Conservation (phyloP, 73 alveolate species). For the Stentor coeruleus region DNA sequence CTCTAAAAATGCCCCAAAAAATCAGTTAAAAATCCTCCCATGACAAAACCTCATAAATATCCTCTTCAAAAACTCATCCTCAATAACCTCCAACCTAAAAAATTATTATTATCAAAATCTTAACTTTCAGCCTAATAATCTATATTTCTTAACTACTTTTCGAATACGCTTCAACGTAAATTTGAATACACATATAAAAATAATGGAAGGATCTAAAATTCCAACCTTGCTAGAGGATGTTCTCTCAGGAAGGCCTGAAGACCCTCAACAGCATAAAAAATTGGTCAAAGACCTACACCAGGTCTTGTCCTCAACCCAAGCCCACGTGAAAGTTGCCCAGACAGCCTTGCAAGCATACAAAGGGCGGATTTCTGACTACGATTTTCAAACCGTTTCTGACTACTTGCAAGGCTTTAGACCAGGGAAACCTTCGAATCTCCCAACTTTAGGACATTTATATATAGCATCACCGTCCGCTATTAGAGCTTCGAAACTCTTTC, state of each 20-base stretch:
- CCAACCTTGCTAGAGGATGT: constrained; percentile 11
- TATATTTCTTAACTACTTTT: too few species aligned
- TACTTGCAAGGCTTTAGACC: neutral
- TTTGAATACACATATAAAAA: too few species aligned
- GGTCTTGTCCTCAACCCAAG: neutral
- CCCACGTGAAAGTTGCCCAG: neutral
- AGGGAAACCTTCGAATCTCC: neutral
- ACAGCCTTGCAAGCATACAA: neutral
- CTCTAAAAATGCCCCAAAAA: too few species aligned
- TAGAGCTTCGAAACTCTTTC: neutral
- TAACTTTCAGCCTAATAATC: too few species aligned
- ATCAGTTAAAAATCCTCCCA: too few species aligned
- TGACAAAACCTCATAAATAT: too few species aligned
- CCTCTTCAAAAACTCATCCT: too few species aligned
- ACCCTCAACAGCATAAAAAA: neutral
- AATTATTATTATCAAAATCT: too few species aligned
- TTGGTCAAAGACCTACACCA: neutral
- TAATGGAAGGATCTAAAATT: constrained; percentile 10
- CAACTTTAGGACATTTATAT: neutral
- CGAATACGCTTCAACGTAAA: neutral
- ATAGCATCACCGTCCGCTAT: neutral
- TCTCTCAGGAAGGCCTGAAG: constrained; percentile 26
- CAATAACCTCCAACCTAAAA: too few species aligned
- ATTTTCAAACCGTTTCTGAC: neutral
- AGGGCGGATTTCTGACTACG: neutral